These are phyloP conservation scores for Ceratobasidium sp. DNA, from an alignment of 1,284 basidiomycete genomes.

Conservation along the genomic window DNA sequence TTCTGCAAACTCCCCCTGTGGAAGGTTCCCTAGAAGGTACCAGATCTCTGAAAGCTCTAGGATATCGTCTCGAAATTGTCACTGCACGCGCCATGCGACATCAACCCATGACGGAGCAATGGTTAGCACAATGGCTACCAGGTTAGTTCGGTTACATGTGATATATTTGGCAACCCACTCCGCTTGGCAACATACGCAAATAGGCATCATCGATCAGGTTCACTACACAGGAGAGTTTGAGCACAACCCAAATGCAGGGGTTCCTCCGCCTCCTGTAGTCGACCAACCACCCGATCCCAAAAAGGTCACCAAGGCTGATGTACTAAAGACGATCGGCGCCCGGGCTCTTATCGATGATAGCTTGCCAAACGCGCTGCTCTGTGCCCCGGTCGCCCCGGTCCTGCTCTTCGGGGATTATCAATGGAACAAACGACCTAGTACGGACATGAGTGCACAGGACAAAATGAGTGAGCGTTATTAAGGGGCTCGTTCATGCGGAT, in stretches of 20 bases:
- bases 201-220: slow-evolving; percentile 67
- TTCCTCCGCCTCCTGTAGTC: slow-evolving; percentile 9
- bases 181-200: background rate
- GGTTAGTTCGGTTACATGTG: slow-evolving; percentile 51
- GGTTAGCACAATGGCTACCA: slow-evolving; percentile 71
- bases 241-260: slow-evolving; percentile 11
- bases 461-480: slow-evolving; percentile 26
- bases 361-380: slow-evolving; percentile 39
- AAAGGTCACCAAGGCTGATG: slow-evolving; percentile 13
- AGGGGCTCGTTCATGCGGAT: background rate
- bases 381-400: slow-evolving; percentile 51
- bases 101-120: slow-evolving; percentile 66
- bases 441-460: slow-evolving; percentile 26
- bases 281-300: slow-evolving; percentile 6
- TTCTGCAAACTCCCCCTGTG: slow-evolving; percentile 63
- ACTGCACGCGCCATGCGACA: slow-evolving; percentile 70
- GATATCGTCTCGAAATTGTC: slow-evolving; percentile 73
- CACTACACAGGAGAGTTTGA: slow-evolving; percentile 77
- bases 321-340: slow-evolving; percentile 38
- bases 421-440: slow-evolving; percentile 39
- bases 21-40: slow-evolving; percentile 69
- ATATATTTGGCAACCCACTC: slow-evolving; percentile 11
- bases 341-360: slow-evolving; percentile 40
- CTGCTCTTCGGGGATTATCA: slow-evolving; percentile 41
- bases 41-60: slow-evolving; percentile 62